Percentiles rank a stretch among this genome's conserved stretches.
These are phyloP conservation scores for Bruguiera sexangula DNA, from an alignment of 345 rosid species.

Conservation along the genomic window DNA sequence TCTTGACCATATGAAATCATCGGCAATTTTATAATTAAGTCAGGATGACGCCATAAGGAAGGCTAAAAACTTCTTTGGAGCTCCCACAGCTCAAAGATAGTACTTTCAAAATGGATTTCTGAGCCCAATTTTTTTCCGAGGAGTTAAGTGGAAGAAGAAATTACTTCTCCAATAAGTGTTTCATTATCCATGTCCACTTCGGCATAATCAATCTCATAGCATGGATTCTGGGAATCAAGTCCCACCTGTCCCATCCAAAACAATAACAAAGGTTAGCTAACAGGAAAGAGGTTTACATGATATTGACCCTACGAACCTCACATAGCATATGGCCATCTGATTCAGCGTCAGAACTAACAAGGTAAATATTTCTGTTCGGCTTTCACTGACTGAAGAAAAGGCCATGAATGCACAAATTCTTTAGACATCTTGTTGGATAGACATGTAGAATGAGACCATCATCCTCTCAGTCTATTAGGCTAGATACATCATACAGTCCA, in stretches of 20 bases:
- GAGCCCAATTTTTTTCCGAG: conserved; percentile 2
- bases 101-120: background rate
- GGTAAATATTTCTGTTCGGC: background rate
- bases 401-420: background rate
- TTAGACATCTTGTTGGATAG: background rate
- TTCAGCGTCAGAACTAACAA: background rate
- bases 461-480: no score
- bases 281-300: background rate
- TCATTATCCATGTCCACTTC: conserved; percentile 51
- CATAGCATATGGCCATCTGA: background rate
- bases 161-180: conserved; percentile 55
- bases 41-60: background rate
- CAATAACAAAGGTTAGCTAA: background rate
- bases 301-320: background rate
- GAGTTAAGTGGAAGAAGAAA: conserved; percentile 18
- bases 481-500: no score
- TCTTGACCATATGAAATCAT: conserved; percentile 8
- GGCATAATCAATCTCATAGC: conserved; percentile 37
- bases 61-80: conserved; percentile 5
- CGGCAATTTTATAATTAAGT: background rate
- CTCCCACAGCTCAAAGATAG: background rate
- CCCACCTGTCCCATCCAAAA: conserved; percentile 46
- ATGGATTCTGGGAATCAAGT: conserved; percentile 42
- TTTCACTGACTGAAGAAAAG: background rate
- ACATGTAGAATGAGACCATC: no score